phyloP scores from a whole-genome alignment of 768 basidiomycete genomes.

The Termitomyces sp. region DNA sequence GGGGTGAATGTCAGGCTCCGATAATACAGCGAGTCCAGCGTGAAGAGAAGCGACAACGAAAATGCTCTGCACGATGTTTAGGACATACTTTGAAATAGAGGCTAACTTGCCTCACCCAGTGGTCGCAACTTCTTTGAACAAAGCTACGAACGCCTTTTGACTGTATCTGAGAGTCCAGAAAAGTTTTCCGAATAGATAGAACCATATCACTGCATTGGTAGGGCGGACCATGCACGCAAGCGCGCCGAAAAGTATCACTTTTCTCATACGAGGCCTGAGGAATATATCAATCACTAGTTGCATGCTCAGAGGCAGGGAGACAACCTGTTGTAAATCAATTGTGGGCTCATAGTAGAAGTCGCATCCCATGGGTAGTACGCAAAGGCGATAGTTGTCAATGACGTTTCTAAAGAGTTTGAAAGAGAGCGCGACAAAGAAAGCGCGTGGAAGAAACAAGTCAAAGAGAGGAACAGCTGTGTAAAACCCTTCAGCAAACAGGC shows the following conservation, averaged over 20 bases:
- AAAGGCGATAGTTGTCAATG: constrained; percentile 75
- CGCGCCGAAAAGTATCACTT: constrained; percentile 54
- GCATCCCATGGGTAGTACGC: constrained; percentile 70
- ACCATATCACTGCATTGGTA: constrained; percentile 85
- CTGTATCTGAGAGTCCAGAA: constrained; percentile 46
- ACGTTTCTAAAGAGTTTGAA: constrained; percentile 90
- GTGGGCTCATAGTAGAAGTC: constrained; percentile 27
- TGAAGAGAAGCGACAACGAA: constrained; percentile 26
- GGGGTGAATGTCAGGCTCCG: constrained; percentile 63
- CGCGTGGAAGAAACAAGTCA: constrained; percentile 85
- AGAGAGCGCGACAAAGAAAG: constrained; percentile 81
- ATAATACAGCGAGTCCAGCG: constrained; percentile 70
- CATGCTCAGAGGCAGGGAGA: constrained; percentile 1
- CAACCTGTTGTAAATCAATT: constrained; percentile 35
- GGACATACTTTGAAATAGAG: neutral
- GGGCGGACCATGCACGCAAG: constrained; percentile 81
- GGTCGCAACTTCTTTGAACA: constrained; percentile 32
- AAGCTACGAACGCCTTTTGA: constrained; percentile 17
- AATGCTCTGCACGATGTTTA: constrained; percentile 15
- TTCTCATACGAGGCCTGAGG: constrained; percentile 26
- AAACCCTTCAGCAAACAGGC: neutral
- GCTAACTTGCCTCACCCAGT: constrained; percentile 38
- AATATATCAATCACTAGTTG: neutral
- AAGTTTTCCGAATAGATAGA: constrained; percentile 55
- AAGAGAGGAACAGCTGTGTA: constrained; percentile 65